Evolutionary conservation across 2,329 filamentous ascomycete species (phyloP).

Genomic region (Monilinia fructigena): DNA sequence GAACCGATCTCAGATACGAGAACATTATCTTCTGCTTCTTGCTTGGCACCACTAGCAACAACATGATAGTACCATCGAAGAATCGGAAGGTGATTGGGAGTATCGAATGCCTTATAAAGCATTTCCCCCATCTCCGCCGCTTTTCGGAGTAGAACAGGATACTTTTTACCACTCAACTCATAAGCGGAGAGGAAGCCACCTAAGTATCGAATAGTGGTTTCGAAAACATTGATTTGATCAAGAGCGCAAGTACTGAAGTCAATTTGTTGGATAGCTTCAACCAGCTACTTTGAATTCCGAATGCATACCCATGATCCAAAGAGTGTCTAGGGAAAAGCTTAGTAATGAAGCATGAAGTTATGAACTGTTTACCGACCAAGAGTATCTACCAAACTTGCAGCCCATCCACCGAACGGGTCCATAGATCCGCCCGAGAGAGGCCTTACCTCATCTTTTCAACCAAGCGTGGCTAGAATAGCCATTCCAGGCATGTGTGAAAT

Average conservation of each 20-base stretch:
- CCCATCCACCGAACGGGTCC: constrained; percentile 88
- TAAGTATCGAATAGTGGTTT: constrained; percentile 44
- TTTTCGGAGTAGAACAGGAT: constrained; percentile 37
- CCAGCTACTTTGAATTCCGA: constrained; percentile 63
- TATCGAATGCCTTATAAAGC: constrained; percentile 48
- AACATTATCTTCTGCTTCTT: constrained; percentile 53
- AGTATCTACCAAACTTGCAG: constrained; percentile 74
- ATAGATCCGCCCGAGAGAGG: constrained; percentile 65
- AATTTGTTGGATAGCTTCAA: constrained; percentile 66
- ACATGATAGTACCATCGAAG: constrained; percentile 28
- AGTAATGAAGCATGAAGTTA: neutral
- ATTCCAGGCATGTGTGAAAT: constrained; percentile 57
- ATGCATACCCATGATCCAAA: constrained; percentile 80
- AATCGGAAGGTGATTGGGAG: constrained; percentile 54
- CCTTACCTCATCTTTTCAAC: constrained; percentile 80
- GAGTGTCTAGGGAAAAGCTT: constrained; percentile 60
- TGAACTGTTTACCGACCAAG: constrained; percentile 7
- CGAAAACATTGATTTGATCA: constrained; percentile 40
- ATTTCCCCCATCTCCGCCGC: constrained; percentile 39
- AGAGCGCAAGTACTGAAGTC: constrained; percentile 32
- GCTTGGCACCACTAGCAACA: constrained; percentile 56
- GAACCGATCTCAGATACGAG: constrained; percentile 58
- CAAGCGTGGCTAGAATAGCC: constrained; percentile 79
- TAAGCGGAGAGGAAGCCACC: constrained; percentile 43
- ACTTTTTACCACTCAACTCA: constrained; percentile 38